These are phyloP conservation scores for Solanum commersonii DNA, from an alignment of 257 asterid genomes.

Conservation along the genomic window DNA sequence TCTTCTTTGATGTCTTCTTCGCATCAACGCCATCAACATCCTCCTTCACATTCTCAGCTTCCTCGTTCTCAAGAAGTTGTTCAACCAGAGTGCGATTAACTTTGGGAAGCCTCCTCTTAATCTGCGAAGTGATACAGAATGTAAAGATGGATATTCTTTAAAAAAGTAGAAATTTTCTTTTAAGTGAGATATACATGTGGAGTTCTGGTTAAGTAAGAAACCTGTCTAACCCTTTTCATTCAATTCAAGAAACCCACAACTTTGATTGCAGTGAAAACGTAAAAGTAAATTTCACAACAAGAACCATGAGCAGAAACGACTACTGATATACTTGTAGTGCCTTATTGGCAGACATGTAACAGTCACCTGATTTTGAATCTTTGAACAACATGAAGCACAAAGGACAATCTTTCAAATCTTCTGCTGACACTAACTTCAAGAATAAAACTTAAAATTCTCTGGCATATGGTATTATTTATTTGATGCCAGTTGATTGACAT, in stretches of 20 bases:
- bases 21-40: slow-evolving; percentile 36
- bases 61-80: slow-evolving; percentile 57
- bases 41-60: slow-evolving; percentile 40
- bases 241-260: background rate
- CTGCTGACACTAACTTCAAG: background rate
- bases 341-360: background rate
- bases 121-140: slow-evolving; percentile 26
- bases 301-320: background rate
- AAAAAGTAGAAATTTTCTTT: background rate
- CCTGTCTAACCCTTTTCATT: background rate
- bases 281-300: background rate
- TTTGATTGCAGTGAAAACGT: background rate
- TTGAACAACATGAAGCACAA: background rate
- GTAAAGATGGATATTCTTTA: background rate
- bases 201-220: background rate
- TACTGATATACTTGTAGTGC: background rate
- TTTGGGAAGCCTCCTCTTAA: slow-evolving; percentile 69
- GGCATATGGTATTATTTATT: background rate
- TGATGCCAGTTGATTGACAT: background rate
- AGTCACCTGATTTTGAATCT: background rate
- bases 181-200: background rate
- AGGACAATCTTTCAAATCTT: background rate
- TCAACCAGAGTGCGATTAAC: slow-evolving; percentile 52
- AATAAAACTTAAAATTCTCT: background rate
- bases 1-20: slow-evolving; percentile 62